Evolutionary conservation across 345 rosid genomes (phyloP).

Genomic region (Noccaea caerulescens): DNA sequence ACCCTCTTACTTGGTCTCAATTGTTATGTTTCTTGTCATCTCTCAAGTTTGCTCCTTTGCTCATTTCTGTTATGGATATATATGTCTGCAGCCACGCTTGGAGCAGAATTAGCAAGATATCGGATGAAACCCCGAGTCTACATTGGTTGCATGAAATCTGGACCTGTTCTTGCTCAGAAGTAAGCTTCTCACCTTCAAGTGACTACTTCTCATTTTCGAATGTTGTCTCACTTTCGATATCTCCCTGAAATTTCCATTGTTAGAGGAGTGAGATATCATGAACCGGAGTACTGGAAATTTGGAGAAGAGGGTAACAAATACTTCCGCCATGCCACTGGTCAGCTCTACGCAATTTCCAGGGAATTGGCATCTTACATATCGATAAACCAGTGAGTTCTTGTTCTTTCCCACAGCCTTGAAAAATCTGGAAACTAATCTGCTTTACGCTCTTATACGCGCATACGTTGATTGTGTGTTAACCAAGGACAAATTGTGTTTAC

Average conservation of each 20-base stretch:
- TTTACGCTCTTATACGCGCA: background rate
- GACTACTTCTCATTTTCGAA: slow-evolving; percentile 4
- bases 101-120: slow-evolving; percentile 78
- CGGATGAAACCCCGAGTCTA: slow-evolving; percentile 76
- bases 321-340: slow-evolving; percentile 99
- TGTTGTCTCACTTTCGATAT: slow-evolving; percentile 19
- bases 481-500: slow-evolving; percentile 30
- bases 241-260: slow-evolving; percentile 10
- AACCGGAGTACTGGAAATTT: slow-evolving; percentile 97
- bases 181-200: slow-evolving; percentile 49
- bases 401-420: slow-evolving; percentile 16
- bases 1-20: slow-evolving; percentile 4
- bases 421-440: slow-evolving; percentile 8
- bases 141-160: slow-evolving; percentile 98
- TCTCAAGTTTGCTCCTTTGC: slow-evolving; percentile 3
- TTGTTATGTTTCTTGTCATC: slow-evolving; percentile 26
- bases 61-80: slow-evolving; percentile 20
- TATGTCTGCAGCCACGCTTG: slow-evolving; percentile 79
- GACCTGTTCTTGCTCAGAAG: slow-evolving; percentile 97
- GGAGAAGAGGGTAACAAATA: slow-evolving; percentile 96
- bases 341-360: slow-evolving; percentile 86
- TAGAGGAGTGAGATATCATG: slow-evolving; percentile 96
- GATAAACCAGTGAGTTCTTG: slow-evolving; percentile 70
- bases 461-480: slow-evolving; percentile 24
- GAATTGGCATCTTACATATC: slow-evolving; percentile 88